These are phyloP conservation scores for Obelidium mucronatum DNA, from an alignment of 192 early-diverging fungal genomes.

Conservation along the genomic window DNA sequence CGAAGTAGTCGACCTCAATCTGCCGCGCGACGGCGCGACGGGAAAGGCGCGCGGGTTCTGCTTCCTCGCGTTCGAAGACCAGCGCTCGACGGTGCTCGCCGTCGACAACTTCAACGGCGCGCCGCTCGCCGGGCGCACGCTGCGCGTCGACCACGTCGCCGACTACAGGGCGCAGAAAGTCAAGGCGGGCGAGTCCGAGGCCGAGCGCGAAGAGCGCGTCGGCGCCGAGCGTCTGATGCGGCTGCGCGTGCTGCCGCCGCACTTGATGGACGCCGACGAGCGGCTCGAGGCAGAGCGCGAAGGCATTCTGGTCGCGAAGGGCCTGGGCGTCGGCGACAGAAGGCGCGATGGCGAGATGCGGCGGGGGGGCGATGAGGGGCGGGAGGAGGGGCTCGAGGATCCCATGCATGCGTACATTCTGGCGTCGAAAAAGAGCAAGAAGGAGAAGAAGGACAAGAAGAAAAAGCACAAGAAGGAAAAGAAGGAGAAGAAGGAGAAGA, in stretches of 20 bases:
- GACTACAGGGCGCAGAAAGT: conserved; percentile 42
- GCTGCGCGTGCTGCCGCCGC: conserved; percentile 46
- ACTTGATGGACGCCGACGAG: conserved; percentile 44
- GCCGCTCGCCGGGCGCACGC: conserved; percentile 42
- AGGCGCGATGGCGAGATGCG: neutral
- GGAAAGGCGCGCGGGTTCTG: conserved; percentile 86
- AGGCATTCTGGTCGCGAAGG: conserved; percentile 15
- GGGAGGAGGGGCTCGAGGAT: conserved; percentile 54
- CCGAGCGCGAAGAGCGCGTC: conserved; percentile 48
- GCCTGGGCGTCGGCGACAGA: neutral
- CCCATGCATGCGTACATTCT: conserved; percentile 50
- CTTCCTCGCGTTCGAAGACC: conserved; percentile 94
- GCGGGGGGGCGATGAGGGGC: neutral
- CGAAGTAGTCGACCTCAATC: conserved; percentile 88
- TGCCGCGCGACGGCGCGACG: conserved; percentile 86
- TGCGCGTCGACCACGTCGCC: conserved; percentile 54
- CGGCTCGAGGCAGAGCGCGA: neutral
- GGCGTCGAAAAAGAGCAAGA: neutral
- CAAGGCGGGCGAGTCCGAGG: conserved; percentile 30
- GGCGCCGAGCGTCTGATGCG: conserved; percentile 42
- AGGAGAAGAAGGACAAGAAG: conserved; percentile 50
- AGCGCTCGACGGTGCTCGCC: conserved; percentile 86
- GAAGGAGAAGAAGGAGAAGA: conserved; percentile 21
- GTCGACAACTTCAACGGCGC: conserved; percentile 96
- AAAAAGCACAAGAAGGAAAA: conserved; percentile 32